phyloP scores from a whole-genome alignment of 1,284 basidiomycete genomes.

The Leccinum subrobustum region DNA sequence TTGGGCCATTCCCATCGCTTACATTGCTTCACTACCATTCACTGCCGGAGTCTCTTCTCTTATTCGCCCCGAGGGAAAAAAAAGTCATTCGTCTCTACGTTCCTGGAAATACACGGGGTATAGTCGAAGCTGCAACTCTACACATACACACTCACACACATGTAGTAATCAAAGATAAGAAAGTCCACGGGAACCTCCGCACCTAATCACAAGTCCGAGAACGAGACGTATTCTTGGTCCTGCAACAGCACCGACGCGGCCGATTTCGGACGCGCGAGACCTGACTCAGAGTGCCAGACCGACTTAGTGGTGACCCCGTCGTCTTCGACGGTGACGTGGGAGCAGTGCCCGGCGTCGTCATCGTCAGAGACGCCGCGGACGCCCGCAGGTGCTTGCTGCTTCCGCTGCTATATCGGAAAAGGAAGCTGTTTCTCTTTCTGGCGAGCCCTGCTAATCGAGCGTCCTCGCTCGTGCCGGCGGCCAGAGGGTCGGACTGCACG shows the following conservation, averaged over 20 bases:
- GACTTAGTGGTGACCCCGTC: not conserved
- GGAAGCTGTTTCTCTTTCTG: conserved; percentile 6
- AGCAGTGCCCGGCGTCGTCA: not conserved
- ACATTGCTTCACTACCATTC: not conserved
- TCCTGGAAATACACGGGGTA: not conserved
- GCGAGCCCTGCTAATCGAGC: not conserved
- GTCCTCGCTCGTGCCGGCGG: not conserved
- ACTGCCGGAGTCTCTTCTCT: not conserved
- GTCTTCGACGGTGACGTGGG: not conserved
- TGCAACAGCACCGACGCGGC: conserved; percentile 15
- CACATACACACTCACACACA: not conserved
- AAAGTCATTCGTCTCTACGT: not conserved
- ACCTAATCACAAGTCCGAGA: conserved; percentile 26
- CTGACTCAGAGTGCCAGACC: not conserved
- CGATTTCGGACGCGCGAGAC: not conserved
- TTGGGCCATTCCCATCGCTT: not conserved
- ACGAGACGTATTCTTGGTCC: conserved; percentile 28
- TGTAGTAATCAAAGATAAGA: not conserved
- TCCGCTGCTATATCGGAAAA: conserved; percentile 2
- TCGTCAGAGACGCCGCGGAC: not conserved
- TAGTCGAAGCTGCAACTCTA: not conserved
- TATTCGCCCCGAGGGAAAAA: not conserved
- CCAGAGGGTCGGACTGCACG: not conserved
- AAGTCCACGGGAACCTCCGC: not conserved
- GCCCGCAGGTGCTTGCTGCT: not conserved